Evolutionary conservation across 331 rosid species (phyloP).

Genomic region (Arachis monticola): DNA sequence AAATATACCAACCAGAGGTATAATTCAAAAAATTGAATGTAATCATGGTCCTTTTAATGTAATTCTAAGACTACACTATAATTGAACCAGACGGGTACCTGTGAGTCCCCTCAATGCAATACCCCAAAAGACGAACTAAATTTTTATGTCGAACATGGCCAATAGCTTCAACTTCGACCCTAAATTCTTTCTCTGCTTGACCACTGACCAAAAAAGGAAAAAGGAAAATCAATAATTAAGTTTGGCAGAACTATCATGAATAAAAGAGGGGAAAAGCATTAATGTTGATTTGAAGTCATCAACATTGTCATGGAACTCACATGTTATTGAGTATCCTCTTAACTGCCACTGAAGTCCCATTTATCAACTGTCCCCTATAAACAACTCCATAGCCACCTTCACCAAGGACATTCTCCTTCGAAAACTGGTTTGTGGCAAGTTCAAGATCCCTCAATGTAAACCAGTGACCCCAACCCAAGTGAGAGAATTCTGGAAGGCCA

Average conservation of each 20-base stretch:
- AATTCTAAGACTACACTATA: neutral
- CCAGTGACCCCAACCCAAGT: slow-evolving; percentile 73
- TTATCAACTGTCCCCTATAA: slow-evolving; percentile 59
- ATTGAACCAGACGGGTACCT: slow-evolving; percentile 40
- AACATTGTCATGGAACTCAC: slow-evolving; percentile 46
- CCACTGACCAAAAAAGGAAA: slow-evolving; percentile 42
- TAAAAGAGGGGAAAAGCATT: neutral
- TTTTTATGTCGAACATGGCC: slow-evolving; percentile 78
- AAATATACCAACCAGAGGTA: slow-evolving; percentile 16
- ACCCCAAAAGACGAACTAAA: slow-evolving; percentile 74
- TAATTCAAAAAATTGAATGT: neutral
- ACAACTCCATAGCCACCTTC: slow-evolving; percentile 79
- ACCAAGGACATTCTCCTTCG: slow-evolving; percentile 60
- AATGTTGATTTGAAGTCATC: neutral
- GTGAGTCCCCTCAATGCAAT: slow-evolving; percentile 70
- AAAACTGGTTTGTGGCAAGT: slow-evolving; percentile 61
- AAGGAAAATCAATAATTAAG: neutral
- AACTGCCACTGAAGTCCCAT: slow-evolving; percentile 72
- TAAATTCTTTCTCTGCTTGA: slow-evolving; percentile 74
- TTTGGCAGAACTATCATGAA: neutral
- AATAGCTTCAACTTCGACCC: slow-evolving; percentile 75
- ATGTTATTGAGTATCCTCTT: slow-evolving; percentile 65
- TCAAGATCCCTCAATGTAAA: slow-evolving; percentile 73
- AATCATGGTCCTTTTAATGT: neutral
- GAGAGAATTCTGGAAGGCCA: slow-evolving; percentile 71